Conservation (phyloP, 768 basidiomycete species). For the Naganishia antarctica region DNA sequence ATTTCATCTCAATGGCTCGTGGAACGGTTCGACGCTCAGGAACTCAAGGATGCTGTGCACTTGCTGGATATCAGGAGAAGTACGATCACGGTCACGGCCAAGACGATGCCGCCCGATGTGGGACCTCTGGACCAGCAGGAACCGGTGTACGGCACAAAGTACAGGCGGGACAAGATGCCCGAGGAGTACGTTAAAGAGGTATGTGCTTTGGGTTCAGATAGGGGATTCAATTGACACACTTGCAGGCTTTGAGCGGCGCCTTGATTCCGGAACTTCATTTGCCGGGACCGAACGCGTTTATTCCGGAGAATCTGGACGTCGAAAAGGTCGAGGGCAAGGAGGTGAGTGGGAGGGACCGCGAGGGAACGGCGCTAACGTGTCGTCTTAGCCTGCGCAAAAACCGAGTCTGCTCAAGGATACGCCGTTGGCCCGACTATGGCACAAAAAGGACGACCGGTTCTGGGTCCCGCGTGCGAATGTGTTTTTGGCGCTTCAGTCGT, state of each 20-base stretch:
- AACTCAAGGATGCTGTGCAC: slow-evolving; percentile 56
- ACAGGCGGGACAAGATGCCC: slow-evolving; percentile 56
- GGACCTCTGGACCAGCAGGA: slow-evolving; percentile 59
- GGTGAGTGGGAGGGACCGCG: slow-evolving; percentile 35
- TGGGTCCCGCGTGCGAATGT: slow-evolving; percentile 87
- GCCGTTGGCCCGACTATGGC: slow-evolving; percentile 71
- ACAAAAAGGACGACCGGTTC: slow-evolving; percentile 95
- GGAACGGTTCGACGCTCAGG: slow-evolving; percentile 66
- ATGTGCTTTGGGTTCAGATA: too few species aligned
- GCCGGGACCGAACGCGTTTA: slow-evolving; percentile 82
- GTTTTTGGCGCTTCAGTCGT: slow-evolving; percentile 54
- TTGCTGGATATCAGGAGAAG: slow-evolving; percentile 63
- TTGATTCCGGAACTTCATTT: slow-evolving; percentile 60
- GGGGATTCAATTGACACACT: background rate
- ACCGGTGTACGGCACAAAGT: slow-evolving; percentile 88
- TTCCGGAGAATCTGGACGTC: slow-evolving; percentile 79
- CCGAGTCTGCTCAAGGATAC: slow-evolving; percentile 74
- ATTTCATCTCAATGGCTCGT: slow-evolving; percentile 67
- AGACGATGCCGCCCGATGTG: slow-evolving; percentile 60
- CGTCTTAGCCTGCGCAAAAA: slow-evolving; percentile 12
- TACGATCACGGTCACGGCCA: slow-evolving; percentile 76
- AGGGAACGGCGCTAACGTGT: slow-evolving; percentile 2
- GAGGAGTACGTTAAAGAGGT: slow-evolving; percentile 55
- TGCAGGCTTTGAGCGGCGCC: slow-evolving; percentile 60
- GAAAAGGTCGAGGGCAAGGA: slow-evolving; percentile 65